Evolutionary conservation across 192 early-diverging fungal genomes (phyloP).

Genomic region (Pecoramyces ruminantium): DNA sequence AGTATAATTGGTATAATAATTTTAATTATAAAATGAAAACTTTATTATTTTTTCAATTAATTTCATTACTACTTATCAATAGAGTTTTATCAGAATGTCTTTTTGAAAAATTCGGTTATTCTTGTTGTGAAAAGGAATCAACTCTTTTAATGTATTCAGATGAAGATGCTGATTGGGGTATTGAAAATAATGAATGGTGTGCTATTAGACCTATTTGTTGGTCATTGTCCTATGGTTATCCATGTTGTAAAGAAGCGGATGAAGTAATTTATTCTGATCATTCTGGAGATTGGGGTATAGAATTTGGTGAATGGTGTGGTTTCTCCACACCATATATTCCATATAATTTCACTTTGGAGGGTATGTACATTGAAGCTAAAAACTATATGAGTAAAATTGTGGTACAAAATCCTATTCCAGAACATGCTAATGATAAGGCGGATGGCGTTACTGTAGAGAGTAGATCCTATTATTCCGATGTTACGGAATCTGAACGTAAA

Average conservation of each 20-base stretch:
- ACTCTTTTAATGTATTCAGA: no score
- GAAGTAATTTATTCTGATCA: not conserved
- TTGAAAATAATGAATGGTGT: no score
- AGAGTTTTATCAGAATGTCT: no score
- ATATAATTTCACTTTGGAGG: not conserved
- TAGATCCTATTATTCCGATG: not conserved
- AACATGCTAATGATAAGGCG: not conserved
- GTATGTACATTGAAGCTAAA: not conserved
- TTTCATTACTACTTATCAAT: no score
- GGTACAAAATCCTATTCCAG: not conserved
- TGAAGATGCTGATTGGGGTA: no score
- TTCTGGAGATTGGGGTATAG: not conserved
- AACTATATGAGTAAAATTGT: not conserved
- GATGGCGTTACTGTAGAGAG: not conserved
- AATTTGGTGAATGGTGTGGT: not conserved
- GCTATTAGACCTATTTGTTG: not conserved
- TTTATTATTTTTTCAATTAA: no score
- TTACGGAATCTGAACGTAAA: not conserved
- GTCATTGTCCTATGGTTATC: not conserved
- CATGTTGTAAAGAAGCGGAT: not conserved
- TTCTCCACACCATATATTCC: not conserved
- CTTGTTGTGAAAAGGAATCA: no score
- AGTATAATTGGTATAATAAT: no score
- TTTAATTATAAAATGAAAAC: no score
- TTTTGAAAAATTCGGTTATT: no score